These are phyloP conservation scores for Lichtheimia hyalospora DNA, from an alignment of 371 early-diverging fungal genomes.

Conservation along the genomic window DNA sequence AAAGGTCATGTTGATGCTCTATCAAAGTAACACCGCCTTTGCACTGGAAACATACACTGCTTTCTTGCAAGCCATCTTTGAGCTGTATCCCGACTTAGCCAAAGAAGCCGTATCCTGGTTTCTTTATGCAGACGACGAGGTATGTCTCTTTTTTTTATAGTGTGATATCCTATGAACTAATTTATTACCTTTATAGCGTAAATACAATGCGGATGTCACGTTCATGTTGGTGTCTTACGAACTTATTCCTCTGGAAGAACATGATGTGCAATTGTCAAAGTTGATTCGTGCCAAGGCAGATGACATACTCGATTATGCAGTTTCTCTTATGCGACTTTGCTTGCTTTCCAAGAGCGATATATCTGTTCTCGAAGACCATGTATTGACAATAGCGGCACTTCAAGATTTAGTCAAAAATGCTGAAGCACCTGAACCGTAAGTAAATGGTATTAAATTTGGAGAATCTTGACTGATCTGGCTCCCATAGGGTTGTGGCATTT, in stretches of 20 bases:
- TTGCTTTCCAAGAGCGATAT: conserved; percentile 58
- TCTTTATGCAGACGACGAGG: conserved; percentile 89
- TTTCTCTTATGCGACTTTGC: conserved; percentile 68
- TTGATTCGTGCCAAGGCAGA: conserved; percentile 73
- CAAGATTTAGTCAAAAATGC: conserved; percentile 57
- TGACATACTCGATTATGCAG: conserved; percentile 74
- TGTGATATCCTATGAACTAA: too few species aligned
- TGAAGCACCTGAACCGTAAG: conserved; percentile 56
- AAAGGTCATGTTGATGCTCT: conserved; percentile 80
- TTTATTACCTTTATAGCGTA: conserved; percentile 45
- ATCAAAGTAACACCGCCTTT: conserved; percentile 69
- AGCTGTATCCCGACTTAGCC: conserved; percentile 70
- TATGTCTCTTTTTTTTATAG: conserved; percentile 4
- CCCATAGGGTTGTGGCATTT: conserved; percentile 22
- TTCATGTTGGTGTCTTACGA: conserved; percentile 74
- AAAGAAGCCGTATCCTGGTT: conserved; percentile 91
- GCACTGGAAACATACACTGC: conserved; percentile 80
- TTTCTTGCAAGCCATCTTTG: conserved; percentile 80
- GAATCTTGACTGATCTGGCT: too few species aligned
- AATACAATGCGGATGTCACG: conserved; percentile 81
- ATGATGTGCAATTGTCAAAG: conserved; percentile 86
- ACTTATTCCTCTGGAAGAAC: conserved; percentile 75
- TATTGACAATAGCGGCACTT: conserved; percentile 69
- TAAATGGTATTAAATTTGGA: too few species aligned
- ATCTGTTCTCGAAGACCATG: conserved; percentile 71